Evolutionary conservation across 768 basidiomycete species (phyloP), one percentile per base, ranked within the genome.

Genomic region (Calocybe indica): DNA sequence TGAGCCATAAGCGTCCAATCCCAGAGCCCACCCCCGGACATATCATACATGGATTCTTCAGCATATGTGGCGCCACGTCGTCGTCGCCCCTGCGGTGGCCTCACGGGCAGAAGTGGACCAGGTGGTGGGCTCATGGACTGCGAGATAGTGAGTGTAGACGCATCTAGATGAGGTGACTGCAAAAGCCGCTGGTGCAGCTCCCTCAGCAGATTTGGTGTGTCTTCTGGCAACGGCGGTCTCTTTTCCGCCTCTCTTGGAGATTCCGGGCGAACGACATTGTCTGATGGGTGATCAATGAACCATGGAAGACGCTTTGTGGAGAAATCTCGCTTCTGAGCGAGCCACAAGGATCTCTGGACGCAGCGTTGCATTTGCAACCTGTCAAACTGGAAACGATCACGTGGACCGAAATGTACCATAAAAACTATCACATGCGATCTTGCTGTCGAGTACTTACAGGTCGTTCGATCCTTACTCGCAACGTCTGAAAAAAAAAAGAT

Each of bases 1-100:
- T 91, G 86, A 4, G 83, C 88, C 48, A 82, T 69, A 9, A 90
- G 67, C 11, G 83, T 66, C 88, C 89, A 90, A 49, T 68, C 76
- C 89, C 88, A 90, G n/a, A 89, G 62, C 2, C 80, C 78, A 22
- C 22, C 22, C 11, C 72, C 70, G 0, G 71, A 69, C 2, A 73
- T 69, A 14, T 80, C 75, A 47, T 67, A 65, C 7, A 67, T 58
- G 9, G 84, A 83, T 55, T 85, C 82, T 15, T 85, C 85, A 2
- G 72, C 69, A 62, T 82, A 80, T 0, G 83, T 87, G 35, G 80
- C 70, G 34, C 88, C 87, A 43, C 87, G 72, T 55, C 70, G 75
- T 49, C 88, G 72, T 35, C 70, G 63, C 5, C 87, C 88, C 52
- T 80, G 83, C 7, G 85, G 79, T 43, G 64, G 56, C 2, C 72